Conservation (phyloP, 306 rosid genomes). For the Cajanus cajan region DNA sequence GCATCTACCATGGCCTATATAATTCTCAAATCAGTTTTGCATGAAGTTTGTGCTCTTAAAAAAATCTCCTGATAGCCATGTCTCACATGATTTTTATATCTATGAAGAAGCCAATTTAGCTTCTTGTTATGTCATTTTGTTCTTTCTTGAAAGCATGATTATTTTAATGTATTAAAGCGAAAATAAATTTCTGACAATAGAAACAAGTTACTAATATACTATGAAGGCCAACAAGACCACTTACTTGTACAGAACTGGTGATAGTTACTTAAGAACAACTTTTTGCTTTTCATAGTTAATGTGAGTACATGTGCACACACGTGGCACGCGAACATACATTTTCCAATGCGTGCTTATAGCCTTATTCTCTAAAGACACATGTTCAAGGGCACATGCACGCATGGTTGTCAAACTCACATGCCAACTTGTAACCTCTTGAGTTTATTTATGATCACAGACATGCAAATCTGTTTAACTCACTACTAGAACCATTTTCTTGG, state of each 20-base stretch:
- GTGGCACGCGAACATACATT: not conserved
- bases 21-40: conserved; percentile 9
- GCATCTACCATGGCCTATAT: not conserved
- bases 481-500: too few relatives aligned
- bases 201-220: conserved; percentile 9
- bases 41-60: not conserved
- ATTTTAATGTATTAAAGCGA: too few relatives aligned
- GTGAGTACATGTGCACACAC: not conserved
- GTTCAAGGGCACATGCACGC: not conserved
- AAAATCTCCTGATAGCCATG: conserved; percentile 1
- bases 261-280: conserved; percentile 17
- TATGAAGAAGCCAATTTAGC: too few relatives aligned
- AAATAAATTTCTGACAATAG: not conserved
- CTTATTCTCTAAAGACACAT: not conserved
- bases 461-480: too few relatives aligned
- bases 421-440: too few relatives aligned
- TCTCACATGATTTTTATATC: conserved; percentile 9
- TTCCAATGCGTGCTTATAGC: not conserved
- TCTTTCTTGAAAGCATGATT: too few relatives aligned
- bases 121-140: too few relatives aligned
- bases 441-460: too few relatives aligned
- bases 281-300: conserved; percentile 6
- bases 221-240: conserved; percentile 24
- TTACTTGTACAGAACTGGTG: not conserved
- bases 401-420: too few relatives aligned